Evolutionary conservation across 805 yeast genomes (phyloP), one percentile per base, ranked within the genome.

Genomic region (Candida awuae): DNA sequence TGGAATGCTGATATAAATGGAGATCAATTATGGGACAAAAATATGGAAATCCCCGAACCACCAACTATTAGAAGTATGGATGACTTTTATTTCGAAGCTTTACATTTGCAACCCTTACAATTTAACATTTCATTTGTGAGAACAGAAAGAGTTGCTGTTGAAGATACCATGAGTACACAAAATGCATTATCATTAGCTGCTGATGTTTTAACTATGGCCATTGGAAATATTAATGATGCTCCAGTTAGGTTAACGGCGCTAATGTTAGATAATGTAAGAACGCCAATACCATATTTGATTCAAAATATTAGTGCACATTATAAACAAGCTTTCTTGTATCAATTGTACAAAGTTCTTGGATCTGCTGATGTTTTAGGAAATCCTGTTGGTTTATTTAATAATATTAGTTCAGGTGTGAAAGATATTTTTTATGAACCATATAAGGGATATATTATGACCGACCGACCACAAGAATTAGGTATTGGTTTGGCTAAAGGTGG

Each of bases 371-470:
- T 92, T 49, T 64, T 92, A 35, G 99, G 98, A 17, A 92, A 94
- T 49, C 99, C 99, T 0, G 97, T 94, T 21, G 98, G 98, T 1
- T 65, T 92, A 45, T 92, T 92, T 66, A 92, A 85, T 57, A 88
- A 87, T 49, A 67, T 92, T 41, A 80, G 95, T 41, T 86, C 97
- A 0, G 99, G 99, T 37, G 92, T 92, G 9, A 73, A 87, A 75
- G 99, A 92, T 59, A 82, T 92, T 15, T 92, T 92, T 58, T 92
- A 92, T 56, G 97, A 90, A 55, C 99, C 99, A 3, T 92, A 90
- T 53, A 92, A 87, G 55, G 99, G 99, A 0, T 84, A 85, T 50
- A 76, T 90, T 35, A 75, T 92, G 74, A 90, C 83, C 46, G 98
- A 92, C 58, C 67, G 97, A 28, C 98, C 98, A 1, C 95, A 85